These are phyloP conservation scores for Centella asiatica DNA, from an alignment of 129 eudicot genomes.

Conservation along the genomic window DNA sequence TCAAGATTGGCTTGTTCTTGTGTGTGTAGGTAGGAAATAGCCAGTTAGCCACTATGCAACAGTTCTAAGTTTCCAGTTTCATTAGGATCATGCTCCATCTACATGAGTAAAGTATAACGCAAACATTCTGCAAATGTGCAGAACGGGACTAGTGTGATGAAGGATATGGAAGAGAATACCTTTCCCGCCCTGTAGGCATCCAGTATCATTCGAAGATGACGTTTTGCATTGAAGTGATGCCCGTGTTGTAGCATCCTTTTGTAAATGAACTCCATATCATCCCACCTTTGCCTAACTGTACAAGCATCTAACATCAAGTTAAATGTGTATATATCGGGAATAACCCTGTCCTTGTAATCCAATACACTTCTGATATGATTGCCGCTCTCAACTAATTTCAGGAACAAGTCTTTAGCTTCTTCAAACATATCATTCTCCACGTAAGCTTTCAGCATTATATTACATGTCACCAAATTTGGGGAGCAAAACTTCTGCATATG, in stretches of 20 bases:
- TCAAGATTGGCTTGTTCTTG: no score
- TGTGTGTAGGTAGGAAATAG: no score
- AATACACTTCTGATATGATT: conserved; percentile 22
- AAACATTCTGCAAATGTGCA: neutral
- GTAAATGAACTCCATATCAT: conserved; percentile 62
- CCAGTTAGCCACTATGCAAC: no score
- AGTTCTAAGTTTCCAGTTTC: neutral
- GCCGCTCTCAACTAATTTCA: conserved; percentile 38
- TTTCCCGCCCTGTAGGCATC: conserved; percentile 68
- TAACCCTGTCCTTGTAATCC: conserved; percentile 36
- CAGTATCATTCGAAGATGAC: conserved; percentile 61
- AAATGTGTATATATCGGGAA: conserved; percentile 75
- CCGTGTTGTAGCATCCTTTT: conserved; percentile 61
- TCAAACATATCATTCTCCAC: conserved; percentile 56
- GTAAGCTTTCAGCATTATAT: conserved; percentile 77
- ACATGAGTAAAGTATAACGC: neutral
- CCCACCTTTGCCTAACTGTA: conserved; percentile 50
- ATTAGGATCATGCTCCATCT: neutral
- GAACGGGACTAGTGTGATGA: neutral
- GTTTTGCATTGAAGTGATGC: conserved; percentile 61
- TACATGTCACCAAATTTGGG: conserved; percentile 78
- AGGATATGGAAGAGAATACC: conserved; percentile 22
- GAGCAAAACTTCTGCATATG: conserved; percentile 77
- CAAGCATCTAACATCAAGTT: conserved; percentile 75
- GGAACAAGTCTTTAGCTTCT: conserved; percentile 59